Evolutionary conservation across 192 early-diverging fungal species (phyloP).

Genomic region (Phlyctochytrium planicorne): DNA sequence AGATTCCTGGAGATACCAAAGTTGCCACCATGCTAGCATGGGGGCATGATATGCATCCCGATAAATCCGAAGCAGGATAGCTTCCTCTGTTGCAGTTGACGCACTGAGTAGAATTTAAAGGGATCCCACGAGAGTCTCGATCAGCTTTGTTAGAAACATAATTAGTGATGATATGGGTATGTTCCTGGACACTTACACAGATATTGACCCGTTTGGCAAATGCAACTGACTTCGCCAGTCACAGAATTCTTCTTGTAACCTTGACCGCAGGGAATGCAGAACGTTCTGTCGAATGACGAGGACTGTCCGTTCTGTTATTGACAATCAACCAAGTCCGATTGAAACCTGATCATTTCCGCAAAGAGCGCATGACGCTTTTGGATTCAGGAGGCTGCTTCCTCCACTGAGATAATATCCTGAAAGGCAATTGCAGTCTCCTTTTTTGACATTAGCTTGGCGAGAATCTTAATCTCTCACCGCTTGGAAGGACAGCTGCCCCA

Average conservation of each 20-base stretch:
- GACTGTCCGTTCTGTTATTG: background rate
- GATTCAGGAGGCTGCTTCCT: background rate
- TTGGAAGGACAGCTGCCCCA: no score
- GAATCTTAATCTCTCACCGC: no score
- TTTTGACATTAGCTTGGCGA: background rate
- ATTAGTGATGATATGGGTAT: background rate
- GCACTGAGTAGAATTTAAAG: conserved; percentile 27
- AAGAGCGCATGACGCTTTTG: background rate
- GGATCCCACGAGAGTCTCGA: conserved; percentile 15
- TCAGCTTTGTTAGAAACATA: conserved; percentile 29
- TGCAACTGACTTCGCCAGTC: background rate
- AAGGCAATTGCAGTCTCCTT: conserved; percentile 1
- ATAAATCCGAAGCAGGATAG: conserved; percentile 32
- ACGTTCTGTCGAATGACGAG: background rate
- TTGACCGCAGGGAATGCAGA: background rate
- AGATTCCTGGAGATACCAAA: conserved; percentile 8
- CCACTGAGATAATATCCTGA: background rate
- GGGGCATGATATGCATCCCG: conserved; percentile 37
- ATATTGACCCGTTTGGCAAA: background rate
- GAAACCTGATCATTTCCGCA: background rate
- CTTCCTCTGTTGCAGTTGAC: conserved; percentile 22
- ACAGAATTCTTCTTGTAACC: background rate
- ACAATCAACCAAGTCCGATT: background rate
- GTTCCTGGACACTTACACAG: background rate
- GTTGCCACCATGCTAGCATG: conserved; percentile 34